These are phyloP conservation scores for Umbelopsis sp. DNA, from an alignment of 192 early-diverging fungal genomes.

Conservation along the genomic window DNA sequence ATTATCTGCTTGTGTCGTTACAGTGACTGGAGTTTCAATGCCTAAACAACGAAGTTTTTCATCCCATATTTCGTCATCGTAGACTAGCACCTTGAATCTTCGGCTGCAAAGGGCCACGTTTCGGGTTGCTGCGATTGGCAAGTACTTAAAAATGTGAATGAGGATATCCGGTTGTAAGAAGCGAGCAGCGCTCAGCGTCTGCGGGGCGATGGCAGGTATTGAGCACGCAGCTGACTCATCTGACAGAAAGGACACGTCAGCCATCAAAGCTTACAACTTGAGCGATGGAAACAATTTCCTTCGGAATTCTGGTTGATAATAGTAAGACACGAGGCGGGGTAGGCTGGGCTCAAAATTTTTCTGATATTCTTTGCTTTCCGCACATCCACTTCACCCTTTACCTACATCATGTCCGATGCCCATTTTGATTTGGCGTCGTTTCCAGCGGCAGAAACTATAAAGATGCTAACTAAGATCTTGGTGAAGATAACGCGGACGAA, in stretches of 20 bases:
- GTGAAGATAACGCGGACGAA: constrained; percentile 61
- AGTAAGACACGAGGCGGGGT: background rate
- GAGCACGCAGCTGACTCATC: constrained; percentile 7
- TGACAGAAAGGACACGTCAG: constrained; percentile 17
- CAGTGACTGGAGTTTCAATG: constrained; percentile 29
- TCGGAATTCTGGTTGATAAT: constrained; percentile 15
- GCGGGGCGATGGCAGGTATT: background rate
- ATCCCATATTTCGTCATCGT: constrained; percentile 78
- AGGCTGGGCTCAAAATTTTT: constrained; percentile 21
- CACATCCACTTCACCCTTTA: constrained; percentile 1
- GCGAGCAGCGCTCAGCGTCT: constrained; percentile 2
- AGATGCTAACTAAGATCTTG: constrained; percentile 62
- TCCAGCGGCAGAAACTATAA: constrained; percentile 58
- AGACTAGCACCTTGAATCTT: constrained; percentile 77
- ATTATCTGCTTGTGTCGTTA: constrained; percentile 8
- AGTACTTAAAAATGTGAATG: constrained; percentile 46
- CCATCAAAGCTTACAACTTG: background rate
- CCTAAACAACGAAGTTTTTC: constrained; percentile 61
- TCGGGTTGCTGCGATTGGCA: constrained; percentile 50
- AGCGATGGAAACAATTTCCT: constrained; percentile 1
- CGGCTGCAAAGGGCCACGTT: constrained; percentile 64
- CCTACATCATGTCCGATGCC: constrained; percentile 3
- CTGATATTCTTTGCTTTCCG: background rate
- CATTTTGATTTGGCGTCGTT: constrained; percentile 55
- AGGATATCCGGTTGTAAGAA: constrained; percentile 50